phyloP scores from a whole-genome alignment of 805 yeast genomes.

The Spathaspora arborariae region DNA sequence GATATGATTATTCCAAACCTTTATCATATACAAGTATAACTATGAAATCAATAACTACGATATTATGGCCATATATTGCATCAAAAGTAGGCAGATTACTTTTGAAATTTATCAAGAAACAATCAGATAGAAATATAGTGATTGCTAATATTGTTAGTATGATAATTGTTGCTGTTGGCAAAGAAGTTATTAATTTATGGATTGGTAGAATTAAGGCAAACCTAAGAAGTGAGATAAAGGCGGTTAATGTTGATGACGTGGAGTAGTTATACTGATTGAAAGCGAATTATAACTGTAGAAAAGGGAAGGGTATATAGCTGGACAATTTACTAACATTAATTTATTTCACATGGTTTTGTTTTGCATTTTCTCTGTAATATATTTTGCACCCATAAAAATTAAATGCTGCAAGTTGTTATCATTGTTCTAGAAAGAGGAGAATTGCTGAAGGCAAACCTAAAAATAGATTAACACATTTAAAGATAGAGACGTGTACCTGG shows the following conservation, averaged over 20 bases:
- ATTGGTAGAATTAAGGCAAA: slow-evolving; percentile 25
- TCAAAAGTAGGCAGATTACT: slow-evolving; percentile 29
- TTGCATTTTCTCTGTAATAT: too few species aligned
- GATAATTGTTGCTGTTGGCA: slow-evolving; percentile 28
- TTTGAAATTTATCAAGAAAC: slow-evolving; percentile 8
- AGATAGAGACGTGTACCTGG: too few species aligned
- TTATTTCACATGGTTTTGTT: too few species aligned
- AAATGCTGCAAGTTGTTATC: too few species aligned
- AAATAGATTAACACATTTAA: too few species aligned
- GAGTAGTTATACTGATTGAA: not conserved
- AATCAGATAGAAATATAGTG: slow-evolving; percentile 17
- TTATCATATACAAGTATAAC: slow-evolving; percentile 21
- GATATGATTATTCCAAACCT: slow-evolving; percentile 29
- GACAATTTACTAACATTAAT: too few species aligned
- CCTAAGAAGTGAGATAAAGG: slow-evolving; percentile 25
- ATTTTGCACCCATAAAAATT: too few species aligned
- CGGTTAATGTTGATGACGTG: slow-evolving; percentile 13
- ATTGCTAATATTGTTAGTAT: slow-evolving; percentile 31
- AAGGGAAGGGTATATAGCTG: too few species aligned
- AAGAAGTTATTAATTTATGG: slow-evolving; percentile 29
- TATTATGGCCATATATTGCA: slow-evolving; percentile 38
- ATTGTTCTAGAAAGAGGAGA: too few species aligned
- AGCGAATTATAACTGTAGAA: too few species aligned
- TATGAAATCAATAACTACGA: slow-evolving; percentile 26
- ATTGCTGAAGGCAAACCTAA: too few species aligned